phyloP scores from a whole-genome alignment of 2,329 filamentous ascomycete genomes.

The Diaporthe sp. region DNA sequence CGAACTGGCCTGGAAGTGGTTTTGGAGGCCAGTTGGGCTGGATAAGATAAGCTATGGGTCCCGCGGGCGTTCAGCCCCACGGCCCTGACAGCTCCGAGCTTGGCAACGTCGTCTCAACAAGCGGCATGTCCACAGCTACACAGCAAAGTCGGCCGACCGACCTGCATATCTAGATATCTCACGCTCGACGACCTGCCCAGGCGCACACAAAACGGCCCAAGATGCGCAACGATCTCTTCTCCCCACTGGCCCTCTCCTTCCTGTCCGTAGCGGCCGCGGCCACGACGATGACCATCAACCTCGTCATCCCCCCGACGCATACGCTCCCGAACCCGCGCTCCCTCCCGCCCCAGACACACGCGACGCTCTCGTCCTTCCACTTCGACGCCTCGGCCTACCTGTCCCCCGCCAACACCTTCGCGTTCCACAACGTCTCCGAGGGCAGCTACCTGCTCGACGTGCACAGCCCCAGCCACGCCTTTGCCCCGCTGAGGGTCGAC shows the following conservation, averaged over 20 bases:
- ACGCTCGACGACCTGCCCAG: neutral
- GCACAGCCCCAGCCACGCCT: constrained; percentile 78
- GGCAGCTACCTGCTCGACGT: constrained; percentile 87
- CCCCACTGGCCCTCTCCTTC: constrained; percentile 45
- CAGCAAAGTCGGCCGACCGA: neutral
- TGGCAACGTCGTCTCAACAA: neutral
- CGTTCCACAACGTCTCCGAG: constrained; percentile 76
- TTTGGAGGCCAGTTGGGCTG: no score
- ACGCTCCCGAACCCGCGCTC: constrained; percentile 59
- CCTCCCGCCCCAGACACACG: constrained; percentile 74
- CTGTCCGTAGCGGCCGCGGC: constrained; percentile 45
- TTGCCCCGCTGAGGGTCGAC: constrained; percentile 85
- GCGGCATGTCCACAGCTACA: neutral
- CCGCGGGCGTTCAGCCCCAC: no score
- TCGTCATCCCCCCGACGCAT: constrained; percentile 53
- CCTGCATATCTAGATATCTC: neutral
- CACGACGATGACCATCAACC: constrained; percentile 52
- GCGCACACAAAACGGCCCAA: neutral
- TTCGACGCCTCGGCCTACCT: constrained; percentile 66
- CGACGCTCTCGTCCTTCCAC: constrained; percentile 62
- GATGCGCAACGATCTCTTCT: constrained; percentile 47
- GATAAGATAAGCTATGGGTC: no score
- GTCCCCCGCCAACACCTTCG: constrained; percentile 75
- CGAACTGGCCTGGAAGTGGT: no score
- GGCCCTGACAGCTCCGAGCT: no score